These are phyloP conservation scores for Fomitopsis schrenkii DNA, from an alignment of 1,284 basidiomycete genomes.

Conservation along the genomic window DNA sequence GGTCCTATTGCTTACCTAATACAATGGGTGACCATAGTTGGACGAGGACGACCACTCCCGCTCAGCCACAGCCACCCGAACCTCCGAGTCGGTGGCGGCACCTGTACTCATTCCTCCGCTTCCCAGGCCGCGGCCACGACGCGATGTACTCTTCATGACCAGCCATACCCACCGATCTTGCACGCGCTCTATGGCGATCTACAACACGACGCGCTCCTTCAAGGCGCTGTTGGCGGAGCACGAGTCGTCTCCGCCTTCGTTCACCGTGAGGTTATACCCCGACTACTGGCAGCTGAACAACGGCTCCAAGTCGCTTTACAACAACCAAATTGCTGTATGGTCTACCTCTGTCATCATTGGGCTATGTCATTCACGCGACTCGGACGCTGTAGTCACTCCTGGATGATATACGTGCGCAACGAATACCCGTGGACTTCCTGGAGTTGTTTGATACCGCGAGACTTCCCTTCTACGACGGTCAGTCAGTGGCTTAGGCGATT, in stretches of 20 bases:
- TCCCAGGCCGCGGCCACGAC: neutral
- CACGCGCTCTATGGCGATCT: conserved; percentile 47
- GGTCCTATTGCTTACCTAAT: conserved; percentile 20
- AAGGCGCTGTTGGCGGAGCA: conserved; percentile 56
- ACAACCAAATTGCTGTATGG: conserved; percentile 67
- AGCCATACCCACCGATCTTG: neutral
- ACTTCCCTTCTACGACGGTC: conserved; percentile 79
- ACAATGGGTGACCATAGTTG: neutral
- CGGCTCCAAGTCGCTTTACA: conserved; percentile 74
- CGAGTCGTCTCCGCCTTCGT: conserved; percentile 57
- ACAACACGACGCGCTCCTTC: conserved; percentile 65
- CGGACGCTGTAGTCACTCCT: conserved; percentile 51
- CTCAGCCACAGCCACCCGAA: conserved; percentile 3
- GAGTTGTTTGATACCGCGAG: conserved; percentile 67
- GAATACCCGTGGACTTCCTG: conserved; percentile 78
- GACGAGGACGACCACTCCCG: neutral
- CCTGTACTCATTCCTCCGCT: neutral
- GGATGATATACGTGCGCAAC: conserved; percentile 73
- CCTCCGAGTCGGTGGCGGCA: neutral
- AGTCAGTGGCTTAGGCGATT: neutral
- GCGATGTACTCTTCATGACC: neutral
- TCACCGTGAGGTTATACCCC: conserved; percentile 68
- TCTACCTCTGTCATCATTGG: neutral
- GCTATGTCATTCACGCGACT: neutral
- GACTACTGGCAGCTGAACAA: conserved; percentile 78